These are phyloP conservation scores for Kingdonia uniflora DNA, from an alignment of 164 flowering plant species.

Conservation along the genomic window DNA sequence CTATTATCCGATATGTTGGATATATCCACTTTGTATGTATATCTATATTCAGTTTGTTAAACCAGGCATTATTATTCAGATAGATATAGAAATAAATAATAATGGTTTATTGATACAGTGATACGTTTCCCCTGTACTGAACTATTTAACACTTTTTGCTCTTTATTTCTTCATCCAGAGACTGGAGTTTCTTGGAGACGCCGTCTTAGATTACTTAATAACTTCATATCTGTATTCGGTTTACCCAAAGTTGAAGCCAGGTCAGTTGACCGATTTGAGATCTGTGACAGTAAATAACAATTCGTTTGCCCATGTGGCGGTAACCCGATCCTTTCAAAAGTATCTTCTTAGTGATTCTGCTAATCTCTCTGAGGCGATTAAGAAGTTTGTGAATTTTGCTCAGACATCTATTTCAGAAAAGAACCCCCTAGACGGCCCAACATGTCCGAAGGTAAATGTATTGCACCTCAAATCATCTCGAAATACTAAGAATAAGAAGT, in stretches of 20 bases:
- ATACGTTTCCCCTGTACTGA: too few relatives aligned
- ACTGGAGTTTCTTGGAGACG: constrained; percentile 96
- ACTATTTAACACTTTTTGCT: too few relatives aligned
- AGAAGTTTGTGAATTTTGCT: constrained; percentile 37
- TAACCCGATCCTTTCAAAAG: constrained; percentile 44
- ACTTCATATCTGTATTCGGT: constrained; percentile 81
- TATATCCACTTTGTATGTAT: too few relatives aligned
- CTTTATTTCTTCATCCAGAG: too few relatives aligned
- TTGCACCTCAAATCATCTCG: background rate
- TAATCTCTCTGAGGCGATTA: constrained; percentile 41
- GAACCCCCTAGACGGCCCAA: constrained; percentile 32
- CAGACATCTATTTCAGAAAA: constrained; percentile 23
- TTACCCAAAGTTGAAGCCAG: constrained; percentile 86
- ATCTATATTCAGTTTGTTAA: too few relatives aligned
- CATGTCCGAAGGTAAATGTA: constrained; percentile 69
- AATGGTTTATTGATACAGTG: too few relatives aligned
- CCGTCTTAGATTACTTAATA: constrained; percentile 85
- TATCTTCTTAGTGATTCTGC: constrained; percentile 55
- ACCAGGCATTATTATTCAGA: too few relatives aligned
- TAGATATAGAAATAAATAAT: too few relatives aligned
- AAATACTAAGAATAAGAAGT: background rate
- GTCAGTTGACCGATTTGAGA: constrained; percentile 87
- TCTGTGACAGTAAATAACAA: constrained; percentile 61
- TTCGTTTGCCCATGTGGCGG: constrained; percentile 71
- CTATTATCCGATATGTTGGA: too few relatives aligned